A percentile compares a stretch with the other conserved stretches of the same genome.
These are phyloP conservation scores for Blastobotrys peoriensis DNA, from an alignment of 805 yeast genomes.

Conservation along the genomic window DNA sequence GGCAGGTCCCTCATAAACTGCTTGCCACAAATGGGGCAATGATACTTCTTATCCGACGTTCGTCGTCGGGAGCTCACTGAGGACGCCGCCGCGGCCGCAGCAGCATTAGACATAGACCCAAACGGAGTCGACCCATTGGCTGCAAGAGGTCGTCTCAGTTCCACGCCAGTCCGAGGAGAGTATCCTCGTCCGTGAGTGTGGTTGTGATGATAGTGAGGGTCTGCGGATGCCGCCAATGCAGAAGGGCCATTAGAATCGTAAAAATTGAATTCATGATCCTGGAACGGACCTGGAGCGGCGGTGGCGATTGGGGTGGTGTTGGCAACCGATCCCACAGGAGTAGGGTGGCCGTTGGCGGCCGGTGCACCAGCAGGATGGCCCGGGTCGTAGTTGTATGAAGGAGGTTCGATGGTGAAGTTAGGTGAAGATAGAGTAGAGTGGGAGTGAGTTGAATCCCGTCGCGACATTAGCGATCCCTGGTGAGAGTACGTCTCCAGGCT, in stretches of 20 bases:
- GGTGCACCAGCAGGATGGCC: neutral
- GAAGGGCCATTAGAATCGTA: neutral
- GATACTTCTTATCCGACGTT: conserved; percentile 18
- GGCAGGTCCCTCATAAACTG: conserved; percentile 54
- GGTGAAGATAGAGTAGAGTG: neutral
- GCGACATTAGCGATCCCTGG: neutral
- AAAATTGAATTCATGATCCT: neutral
- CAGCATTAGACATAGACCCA: neutral
- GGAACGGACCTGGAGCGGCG: neutral
- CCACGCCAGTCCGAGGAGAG: neutral
- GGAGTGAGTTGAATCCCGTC: neutral
- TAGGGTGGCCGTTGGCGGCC: neutral
- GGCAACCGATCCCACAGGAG: neutral
- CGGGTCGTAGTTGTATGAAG: neutral
- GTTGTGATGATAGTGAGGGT: neutral
- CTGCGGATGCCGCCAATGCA: neutral
- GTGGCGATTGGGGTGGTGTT: neutral
- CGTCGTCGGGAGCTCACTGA: neutral
- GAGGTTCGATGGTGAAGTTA: neutral
- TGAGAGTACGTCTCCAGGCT: too few species aligned
- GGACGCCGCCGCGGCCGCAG: neutral
- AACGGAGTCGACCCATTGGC: neutral
- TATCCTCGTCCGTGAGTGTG: neutral
- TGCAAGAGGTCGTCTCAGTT: neutral
- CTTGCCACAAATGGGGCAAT: conserved; percentile 49